These are phyloP conservation scores for Cephaloascus albidus DNA, from an alignment of 805 yeast genomes.

Conservation along the genomic window DNA sequence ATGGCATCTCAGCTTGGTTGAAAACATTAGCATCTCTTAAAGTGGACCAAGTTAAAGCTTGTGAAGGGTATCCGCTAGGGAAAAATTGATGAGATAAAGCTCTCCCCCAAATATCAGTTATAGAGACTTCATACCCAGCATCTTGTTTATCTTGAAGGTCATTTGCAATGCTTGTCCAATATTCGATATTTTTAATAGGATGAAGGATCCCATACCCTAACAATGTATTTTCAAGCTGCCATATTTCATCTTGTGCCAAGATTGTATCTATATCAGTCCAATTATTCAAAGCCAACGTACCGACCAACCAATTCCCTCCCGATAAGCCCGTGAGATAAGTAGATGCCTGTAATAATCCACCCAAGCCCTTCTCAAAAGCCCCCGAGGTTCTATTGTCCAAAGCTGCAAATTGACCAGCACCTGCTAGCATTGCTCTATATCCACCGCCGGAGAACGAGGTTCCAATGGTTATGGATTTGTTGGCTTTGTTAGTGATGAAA, in stretches of 20 bases:
- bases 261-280: constrained; percentile 66
- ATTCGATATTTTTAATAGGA: constrained; percentile 37
- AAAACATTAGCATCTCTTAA: constrained; percentile 55
- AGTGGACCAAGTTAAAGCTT: constrained; percentile 48
- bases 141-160: constrained; percentile 40
- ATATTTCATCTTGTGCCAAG: constrained; percentile 36
- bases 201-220: constrained; percentile 56
- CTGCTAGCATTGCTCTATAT: constrained; percentile 77
- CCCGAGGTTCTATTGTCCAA: constrained; percentile 62
- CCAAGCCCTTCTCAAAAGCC: constrained; percentile 44
- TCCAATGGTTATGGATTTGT: constrained; percentile 40
- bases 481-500: constrained; percentile 24
- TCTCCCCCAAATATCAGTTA: constrained; percentile 79
- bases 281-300: constrained; percentile 58
- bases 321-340: constrained; percentile 71
- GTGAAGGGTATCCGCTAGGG: constrained; percentile 54
- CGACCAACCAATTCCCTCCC: constrained; percentile 81
- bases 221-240: constrained; percentile 62
- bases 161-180: constrained; percentile 43
- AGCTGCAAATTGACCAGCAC: constrained; percentile 79
- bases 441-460: constrained; percentile 81
- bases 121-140: constrained; percentile 61
- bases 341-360: constrained; percentile 65
- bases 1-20: constrained; percentile 57
- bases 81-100: constrained; percentile 67